Base-by-base conservation (phyloP, 352 stramenopile genomes). In the Globisporangium ultimum region DNA sequence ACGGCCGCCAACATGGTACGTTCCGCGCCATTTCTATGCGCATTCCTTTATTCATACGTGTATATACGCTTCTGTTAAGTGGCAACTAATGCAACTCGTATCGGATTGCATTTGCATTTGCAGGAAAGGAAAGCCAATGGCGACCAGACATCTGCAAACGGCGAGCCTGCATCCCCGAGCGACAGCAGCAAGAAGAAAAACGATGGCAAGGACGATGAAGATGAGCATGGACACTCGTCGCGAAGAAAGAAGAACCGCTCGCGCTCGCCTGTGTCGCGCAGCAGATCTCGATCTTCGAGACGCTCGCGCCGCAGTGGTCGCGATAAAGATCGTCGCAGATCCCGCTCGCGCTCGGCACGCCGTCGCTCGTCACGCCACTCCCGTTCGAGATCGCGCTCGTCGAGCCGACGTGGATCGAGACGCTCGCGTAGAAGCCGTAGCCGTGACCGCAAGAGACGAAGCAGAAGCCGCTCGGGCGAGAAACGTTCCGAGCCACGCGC, bases 1-100 rank as follows among this genome's bases (percentile, higher is more conserved):
- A 72, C 78, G 48, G 71, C 81, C 22, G 76, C 70, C 12, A 63
- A 62, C 15, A 71, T 79, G 68, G 81, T 90, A 65, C 21, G 63
- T 48, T n/a, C 18, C 2, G 12, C 40, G 2, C 38, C 38, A 17
- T 59, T 13, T 56, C 54, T 58, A 48, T 71, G 24, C 14, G 20
- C 43, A 17, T 42, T 40, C 13, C 38, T 60, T 2, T 9, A n/a
- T 43, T 8, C 14, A 41, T 68, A 12, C 60, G 38, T 24, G 38
- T n/a, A 9, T 14, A 47, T 62, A 18, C n/a, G 3, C 47, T 52
- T 14, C 3, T 36, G 12, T 14, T 51, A 13, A 46, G 11, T 14
- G 3, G 12, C 10, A 10, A 36, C 28, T 36, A 36, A 36, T 36
- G 28, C 28, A 10, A 36, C 4, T 36, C 28, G 8, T 10, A 36